Base-by-base conservation (phyloP, 2,329 filamentous ascomycete genomes). In the Xylariaceae sp. region DNA sequence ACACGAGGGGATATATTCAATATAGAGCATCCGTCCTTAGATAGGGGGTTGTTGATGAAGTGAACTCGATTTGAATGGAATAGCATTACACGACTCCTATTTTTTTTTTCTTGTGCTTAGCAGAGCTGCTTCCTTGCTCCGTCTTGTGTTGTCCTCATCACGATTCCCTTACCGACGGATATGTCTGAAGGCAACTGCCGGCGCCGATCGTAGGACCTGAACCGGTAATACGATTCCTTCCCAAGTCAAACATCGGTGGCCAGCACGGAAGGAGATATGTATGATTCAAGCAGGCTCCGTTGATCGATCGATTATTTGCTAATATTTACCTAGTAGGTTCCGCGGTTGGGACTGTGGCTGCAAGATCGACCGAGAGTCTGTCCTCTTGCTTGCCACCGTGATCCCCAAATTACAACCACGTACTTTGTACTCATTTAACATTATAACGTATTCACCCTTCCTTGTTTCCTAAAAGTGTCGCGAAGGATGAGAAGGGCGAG, bases 371-470 rank as follows among this genome's bases (percentile, higher is more conserved):
- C 22, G 30, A 19, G 18, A 9, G 26, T 7, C 21, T 36, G 3
- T 36, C 21, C 10, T 15, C 47, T 44, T 30, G 16, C 16, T 41
- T 36, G 43, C 10, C 18, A 32, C 41, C 43, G 30, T 16, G 21
- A 50, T 45, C 18, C 37, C 36, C 47, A 55, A 36, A 52, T 49
- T 50, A 44, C 51, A 18, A 41, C 42, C 44, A 48, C 53, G 52
- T 55, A 51, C 46, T 52, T 53, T 30, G 53, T 13, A 40, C 9
- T 18, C 39, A 21, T 21, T 21, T 41, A 7, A 50, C 37, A 58
- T 49, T 52, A 48, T 47, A 51, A 47, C 52, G 51, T 40, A 48
- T 58, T 53, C 49, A 53, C 32, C 16, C 47, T 37, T 48, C 44
- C 48, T 45, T 30, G 41, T 46, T 30, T 40, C 37, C 47, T 45